Conservation (phyloP, 2,329 filamentous ascomycete genomes). For the Cercospora sp. region DNA sequence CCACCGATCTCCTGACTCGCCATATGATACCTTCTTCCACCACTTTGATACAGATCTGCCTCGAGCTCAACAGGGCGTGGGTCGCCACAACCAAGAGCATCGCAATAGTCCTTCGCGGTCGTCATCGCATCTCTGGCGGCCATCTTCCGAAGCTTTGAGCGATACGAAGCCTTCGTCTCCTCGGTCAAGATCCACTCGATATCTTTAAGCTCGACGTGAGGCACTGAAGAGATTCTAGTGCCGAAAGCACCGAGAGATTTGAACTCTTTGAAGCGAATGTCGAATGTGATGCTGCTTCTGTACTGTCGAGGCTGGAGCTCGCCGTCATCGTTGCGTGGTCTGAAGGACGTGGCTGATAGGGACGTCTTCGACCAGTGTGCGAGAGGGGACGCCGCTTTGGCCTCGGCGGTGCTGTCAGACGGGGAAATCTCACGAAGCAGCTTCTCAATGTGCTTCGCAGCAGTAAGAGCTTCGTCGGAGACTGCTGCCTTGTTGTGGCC, state of each 20-base stretch:
- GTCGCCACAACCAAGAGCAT: constrained; percentile 24
- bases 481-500: constrained; percentile 28
- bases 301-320: constrained; percentile 12
- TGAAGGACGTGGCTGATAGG: constrained; percentile 22
- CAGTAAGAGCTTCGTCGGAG: constrained; percentile 27
- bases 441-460: constrained; percentile 26
- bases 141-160: constrained; percentile 22
- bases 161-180: constrained; percentile 24
- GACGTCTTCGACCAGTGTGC: constrained; percentile 31
- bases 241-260: constrained; percentile 28
- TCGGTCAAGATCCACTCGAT: constrained; percentile 24
- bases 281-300: constrained; percentile 23
- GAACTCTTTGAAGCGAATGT: constrained; percentile 33
- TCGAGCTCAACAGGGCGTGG: constrained; percentile 24
- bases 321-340: constrained; percentile 12
- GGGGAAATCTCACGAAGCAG: constrained; percentile 22
- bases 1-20: background rate
- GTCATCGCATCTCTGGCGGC: constrained; percentile 26
- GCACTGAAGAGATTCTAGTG: constrained; percentile 22
- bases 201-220: constrained; percentile 23
- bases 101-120: constrained; percentile 30
- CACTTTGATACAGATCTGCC: background rate
- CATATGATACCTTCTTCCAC: background rate
- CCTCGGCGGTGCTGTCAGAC: constrained; percentile 14
- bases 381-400: constrained; percentile 23